These are phyloP conservation scores for Dictyostelium firmibasis DNA, from an alignment of 78 protist genomes.

Conservation along the genomic window DNA sequence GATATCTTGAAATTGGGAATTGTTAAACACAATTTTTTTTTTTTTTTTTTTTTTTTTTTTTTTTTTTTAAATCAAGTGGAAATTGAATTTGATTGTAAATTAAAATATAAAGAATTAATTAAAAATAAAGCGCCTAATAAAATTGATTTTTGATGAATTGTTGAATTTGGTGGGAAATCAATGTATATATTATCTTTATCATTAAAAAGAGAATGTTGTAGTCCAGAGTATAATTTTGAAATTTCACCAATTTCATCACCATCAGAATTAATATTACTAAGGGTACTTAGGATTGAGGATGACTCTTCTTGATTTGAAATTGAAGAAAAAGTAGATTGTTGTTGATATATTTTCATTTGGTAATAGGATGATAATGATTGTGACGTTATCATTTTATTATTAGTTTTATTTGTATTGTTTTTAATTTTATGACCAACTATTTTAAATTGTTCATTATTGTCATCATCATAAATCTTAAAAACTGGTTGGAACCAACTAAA, in stretches of 20 bases:
- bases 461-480: conserved; percentile 41
- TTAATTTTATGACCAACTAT: conserved; percentile 15
- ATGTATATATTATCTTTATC: conserved; percentile 27
- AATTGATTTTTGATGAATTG: conserved; percentile 20
- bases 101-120: conserved; percentile 22
- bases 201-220: conserved; percentile 9
- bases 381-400: not conserved
- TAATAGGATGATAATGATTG: not conserved
- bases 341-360: not conserved
- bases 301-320: not conserved
- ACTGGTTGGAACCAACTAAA: conserved; percentile 23
- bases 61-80: too few relatives aligned
- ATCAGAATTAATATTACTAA: not conserved
- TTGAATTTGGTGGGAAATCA: conserved; percentile 14
- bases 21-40: not conserved
- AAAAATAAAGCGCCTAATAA: conserved; percentile 29
- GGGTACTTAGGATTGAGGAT: not conserved
- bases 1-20: too few relatives aligned
- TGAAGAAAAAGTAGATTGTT: not conserved
- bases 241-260: conserved; percentile 57
- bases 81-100: not conserved
- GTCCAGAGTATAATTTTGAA: conserved; percentile 15
- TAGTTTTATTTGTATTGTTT: not conserved
- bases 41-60: not conserved
- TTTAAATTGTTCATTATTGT: conserved; percentile 21